Conservation (phyloP, 2,329 filamentous ascomycete genomes). For the Pseudogymnoascus pannorum region DNA sequence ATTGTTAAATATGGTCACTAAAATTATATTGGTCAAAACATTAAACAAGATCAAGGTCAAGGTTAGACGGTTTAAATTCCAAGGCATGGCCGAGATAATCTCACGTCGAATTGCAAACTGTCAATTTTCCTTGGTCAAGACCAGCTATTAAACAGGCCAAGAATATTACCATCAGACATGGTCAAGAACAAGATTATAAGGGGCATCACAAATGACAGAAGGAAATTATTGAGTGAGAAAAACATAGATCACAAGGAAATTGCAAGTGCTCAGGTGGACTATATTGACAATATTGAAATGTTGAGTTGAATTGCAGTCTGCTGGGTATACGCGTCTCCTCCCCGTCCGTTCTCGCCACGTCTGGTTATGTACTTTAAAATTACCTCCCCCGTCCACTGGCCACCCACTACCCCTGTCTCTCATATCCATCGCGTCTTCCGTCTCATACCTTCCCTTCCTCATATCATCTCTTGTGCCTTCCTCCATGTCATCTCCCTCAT, state of each 20-base stretch:
- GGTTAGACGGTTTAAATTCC: background rate
- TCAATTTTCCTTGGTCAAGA: too few species aligned
- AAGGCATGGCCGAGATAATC: background rate
- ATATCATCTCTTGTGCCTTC: background rate
- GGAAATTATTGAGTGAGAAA: background rate
- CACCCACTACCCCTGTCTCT: background rate
- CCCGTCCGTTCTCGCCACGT: background rate
- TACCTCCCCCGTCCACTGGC: background rate
- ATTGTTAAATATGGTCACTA: background rate
- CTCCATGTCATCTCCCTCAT: background rate
- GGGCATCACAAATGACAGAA: background rate
- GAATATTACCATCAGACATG: background rate
- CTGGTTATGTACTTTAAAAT: background rate
- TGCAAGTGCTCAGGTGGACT: background rate
- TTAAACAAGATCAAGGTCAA: background rate
- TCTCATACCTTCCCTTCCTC: background rate
- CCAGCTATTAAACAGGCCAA: background rate
- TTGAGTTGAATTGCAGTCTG: constrained; percentile 3
- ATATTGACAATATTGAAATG: constrained; percentile 1
- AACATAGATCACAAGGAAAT: background rate
- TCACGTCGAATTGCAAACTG: background rate
- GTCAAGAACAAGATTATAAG: background rate
- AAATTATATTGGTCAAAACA: too few species aligned
- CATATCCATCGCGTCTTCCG: background rate
- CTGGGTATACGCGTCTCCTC: background rate